These are phyloP conservation scores for Suillus luteus DNA, from an alignment of 768 basidiomycete species.

Conservation along the genomic window DNA sequence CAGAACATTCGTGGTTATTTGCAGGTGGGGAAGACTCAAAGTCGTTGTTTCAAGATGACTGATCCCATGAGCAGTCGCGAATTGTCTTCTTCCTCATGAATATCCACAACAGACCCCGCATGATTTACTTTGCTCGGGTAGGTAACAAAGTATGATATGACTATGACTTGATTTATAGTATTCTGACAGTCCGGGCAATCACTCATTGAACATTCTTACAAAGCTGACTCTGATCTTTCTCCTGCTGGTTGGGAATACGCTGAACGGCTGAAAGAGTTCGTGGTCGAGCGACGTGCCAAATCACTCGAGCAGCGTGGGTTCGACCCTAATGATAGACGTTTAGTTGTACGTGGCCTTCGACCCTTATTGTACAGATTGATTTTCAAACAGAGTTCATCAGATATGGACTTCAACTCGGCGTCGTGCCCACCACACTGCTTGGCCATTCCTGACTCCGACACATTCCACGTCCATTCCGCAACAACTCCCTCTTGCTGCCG, in stretches of 20 bases:
- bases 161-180: conserved; percentile 2
- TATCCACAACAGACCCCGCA: conserved; percentile 90
- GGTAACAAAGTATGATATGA: conserved; percentile 28
- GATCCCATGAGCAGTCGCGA: conserved; percentile 58
- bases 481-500: background rate
- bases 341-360: conserved; percentile 54
- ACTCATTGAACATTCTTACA: conserved; percentile 97
- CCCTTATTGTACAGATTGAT: background rate
- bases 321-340: conserved; percentile 56
- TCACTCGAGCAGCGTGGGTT: conserved; percentile 71
- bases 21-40: conserved; percentile 48
- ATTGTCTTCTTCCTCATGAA: conserved; percentile 99
- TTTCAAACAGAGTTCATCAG: conserved; percentile 40
- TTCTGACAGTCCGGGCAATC: conserved; percentile 88
- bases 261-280: conserved; percentile 85
- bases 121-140: conserved; percentile 96
- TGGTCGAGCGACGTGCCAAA: conserved; percentile 80
- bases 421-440: conserved; percentile 92
- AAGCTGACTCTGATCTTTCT: conserved; percentile 96
- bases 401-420: conserved; percentile 97
- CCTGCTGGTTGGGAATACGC: conserved; percentile 96
- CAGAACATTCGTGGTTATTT: conserved; percentile 88
- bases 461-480: conserved; percentile 17
- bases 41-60: conserved; percentile 1
- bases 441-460: conserved; percentile 75